Conservation (phyloP, 768 basidiomycete species). For the Chalciporus pseudorubinellus region DNA sequence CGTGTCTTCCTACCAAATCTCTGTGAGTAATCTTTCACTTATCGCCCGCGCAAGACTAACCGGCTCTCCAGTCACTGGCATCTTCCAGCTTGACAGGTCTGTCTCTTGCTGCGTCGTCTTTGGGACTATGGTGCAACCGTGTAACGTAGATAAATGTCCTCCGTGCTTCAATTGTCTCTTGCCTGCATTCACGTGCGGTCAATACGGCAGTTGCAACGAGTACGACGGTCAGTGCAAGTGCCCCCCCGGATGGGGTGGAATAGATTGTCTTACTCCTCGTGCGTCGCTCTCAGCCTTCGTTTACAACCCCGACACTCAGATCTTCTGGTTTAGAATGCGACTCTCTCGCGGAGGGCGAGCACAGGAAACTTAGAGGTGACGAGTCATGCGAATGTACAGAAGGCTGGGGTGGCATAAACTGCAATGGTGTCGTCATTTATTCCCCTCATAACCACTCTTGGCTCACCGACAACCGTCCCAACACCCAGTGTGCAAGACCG, state of each 20-base stretch:
- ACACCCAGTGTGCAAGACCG: constrained; percentile 74
- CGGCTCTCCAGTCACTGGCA: constrained; percentile 16
- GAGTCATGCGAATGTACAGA: constrained; percentile 86
- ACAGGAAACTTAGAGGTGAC: constrained; percentile 76
- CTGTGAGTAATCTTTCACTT: constrained; percentile 18
- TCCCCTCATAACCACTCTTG: not conserved
- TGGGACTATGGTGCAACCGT: not conserved
- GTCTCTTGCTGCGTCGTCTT: not conserved
- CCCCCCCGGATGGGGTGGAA: constrained; percentile 95
- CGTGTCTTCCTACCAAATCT: constrained; percentile 23
- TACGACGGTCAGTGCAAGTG: constrained; percentile 97
- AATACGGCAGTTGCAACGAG: constrained; percentile 86
- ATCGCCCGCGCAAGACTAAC: constrained; percentile 13
- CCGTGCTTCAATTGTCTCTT: constrained; percentile 97
- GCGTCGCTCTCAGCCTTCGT: constrained; percentile 33
- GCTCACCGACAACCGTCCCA: not conserved
- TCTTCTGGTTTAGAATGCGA: constrained; percentile 69
- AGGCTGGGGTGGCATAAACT: constrained; percentile 95
- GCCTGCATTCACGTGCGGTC: constrained; percentile 88
- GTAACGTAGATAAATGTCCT: constrained; percentile 56
- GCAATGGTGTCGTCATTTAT: constrained; percentile 69
- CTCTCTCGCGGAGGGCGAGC: constrained; percentile 86
- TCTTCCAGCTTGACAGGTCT: constrained; percentile 18
- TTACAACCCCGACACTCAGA: not conserved
- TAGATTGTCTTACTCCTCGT: constrained; percentile 93